Evolutionary conservation across 1,139 yeast species (phyloP), one percentile per base, ranked within the genome.

Genomic region (Candida freyschussii): DNA sequence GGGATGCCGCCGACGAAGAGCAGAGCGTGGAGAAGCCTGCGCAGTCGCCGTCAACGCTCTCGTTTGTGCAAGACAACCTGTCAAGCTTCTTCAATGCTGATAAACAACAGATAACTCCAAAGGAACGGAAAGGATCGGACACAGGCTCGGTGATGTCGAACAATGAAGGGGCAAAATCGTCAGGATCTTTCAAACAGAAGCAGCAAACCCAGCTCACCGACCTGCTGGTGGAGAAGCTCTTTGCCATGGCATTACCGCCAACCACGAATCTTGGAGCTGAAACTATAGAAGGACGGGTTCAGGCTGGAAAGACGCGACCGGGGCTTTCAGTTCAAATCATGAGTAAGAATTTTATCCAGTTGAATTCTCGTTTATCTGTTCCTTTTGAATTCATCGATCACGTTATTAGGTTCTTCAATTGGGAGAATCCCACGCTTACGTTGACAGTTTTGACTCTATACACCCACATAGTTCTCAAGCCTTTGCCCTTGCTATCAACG

Each of bases 221-320:
- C 47, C 78, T 77, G 40, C 57, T 85, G 32, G 69, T 84, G 46
- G 95, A 84, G 49, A 72, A 75, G 47, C 62, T 83, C 24, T 63
- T 84, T 4, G 63, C 74, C 18, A 75, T 83, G 77, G 78, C 87
- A 5, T 61, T 84, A 21, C 93, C 94, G 0, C 68, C 81, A 5
- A 67, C 79, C 11, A 63, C 75, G 4, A 64, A 65, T 32, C 40
- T 54, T 17, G 56, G 59, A 4, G 65, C 53, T 13, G 52, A 46
- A 10, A 45, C 55, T 7, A 57, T 74, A 9, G 62, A 68, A 27
- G 69, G 66, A 14, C 56, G 93, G 38, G 60, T 75, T 16, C 71
- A 65, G 33, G 69, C 72, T 43, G 86, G 83, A 39, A 73, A 73
- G 41, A 57, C 65, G 13, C 58, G 94, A 32, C 93, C 95, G 0